These are phyloP conservation scores for Magnusiomyces fungicola DNA, from an alignment of 1,139 yeast genomes.

Conservation along the genomic window DNA sequence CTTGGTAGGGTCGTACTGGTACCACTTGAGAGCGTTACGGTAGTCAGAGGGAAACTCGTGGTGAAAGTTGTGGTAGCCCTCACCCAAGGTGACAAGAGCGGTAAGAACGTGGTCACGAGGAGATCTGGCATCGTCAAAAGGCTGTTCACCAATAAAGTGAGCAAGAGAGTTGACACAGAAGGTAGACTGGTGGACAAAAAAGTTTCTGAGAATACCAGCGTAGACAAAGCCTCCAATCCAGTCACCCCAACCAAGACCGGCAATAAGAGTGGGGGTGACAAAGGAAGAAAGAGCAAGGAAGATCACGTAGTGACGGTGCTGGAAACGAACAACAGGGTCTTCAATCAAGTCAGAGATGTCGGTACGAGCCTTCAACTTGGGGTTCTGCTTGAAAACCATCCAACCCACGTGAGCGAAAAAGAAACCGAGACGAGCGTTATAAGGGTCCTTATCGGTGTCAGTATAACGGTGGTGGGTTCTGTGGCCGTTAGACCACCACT, in stretches of 20 bases:
- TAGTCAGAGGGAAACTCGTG: constrained; percentile 98
- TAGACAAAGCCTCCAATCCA: constrained; percentile 88
- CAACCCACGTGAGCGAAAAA: constrained; percentile 97
- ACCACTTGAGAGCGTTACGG: constrained; percentile 97
- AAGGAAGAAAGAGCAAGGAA: constrained; percentile 63
- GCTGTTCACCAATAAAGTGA: constrained; percentile 97
- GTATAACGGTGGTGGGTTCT: constrained; percentile 97
- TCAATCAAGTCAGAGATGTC: constrained; percentile 87
- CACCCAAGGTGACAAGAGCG: constrained; percentile 94
- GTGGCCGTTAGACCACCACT: constrained; percentile 99
- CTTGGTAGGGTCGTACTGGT: constrained; percentile 98
- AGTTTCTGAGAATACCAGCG: constrained; percentile 80
- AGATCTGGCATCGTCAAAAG: constrained; percentile 94
- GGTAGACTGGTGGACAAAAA: constrained; percentile 91
- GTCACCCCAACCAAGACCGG: constrained; percentile 82
- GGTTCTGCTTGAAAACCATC: constrained; percentile 93
- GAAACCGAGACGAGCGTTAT: constrained; percentile 92
- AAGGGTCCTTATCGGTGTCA: constrained; percentile 94
- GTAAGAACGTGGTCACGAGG: constrained; percentile 95
- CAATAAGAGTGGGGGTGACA: constrained; percentile 64
- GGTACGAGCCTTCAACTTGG: constrained; percentile 90
- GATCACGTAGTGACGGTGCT: constrained; percentile 81
- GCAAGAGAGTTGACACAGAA: constrained; percentile 98
- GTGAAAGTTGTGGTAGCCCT: constrained; percentile 98
- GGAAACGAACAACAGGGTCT: constrained; percentile 87